Conservation (phyloP, 1,284 basidiomycete species). For the Schizopora paradoxa region DNA sequence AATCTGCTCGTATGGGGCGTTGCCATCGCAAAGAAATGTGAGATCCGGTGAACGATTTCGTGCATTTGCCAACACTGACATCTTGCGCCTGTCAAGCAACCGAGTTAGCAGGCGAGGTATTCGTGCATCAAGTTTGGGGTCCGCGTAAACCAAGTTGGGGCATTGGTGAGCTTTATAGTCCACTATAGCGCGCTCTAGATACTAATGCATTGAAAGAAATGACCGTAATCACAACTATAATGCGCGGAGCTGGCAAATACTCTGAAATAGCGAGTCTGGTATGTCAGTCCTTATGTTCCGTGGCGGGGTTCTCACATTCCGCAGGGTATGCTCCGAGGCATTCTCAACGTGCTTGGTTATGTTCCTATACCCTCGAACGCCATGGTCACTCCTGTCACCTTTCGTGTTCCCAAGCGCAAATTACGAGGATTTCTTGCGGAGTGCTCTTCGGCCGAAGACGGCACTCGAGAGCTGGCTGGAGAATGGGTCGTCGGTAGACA, state of each 20-base stretch:
- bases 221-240: conserved; percentile 78
- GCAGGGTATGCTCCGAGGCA: conserved; percentile 67
- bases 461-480: conserved; percentile 77
- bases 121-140: conserved; percentile 72
- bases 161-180: too few species aligned
- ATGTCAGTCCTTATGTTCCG: conserved; percentile 24
- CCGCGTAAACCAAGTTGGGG: conserved; percentile 85
- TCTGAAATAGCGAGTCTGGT: conserved; percentile 85
- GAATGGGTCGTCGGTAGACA: conserved; percentile 96
- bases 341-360: conserved; percentile 79
- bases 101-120: conserved; percentile 60
- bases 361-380: conserved; percentile 91
- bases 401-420: conserved; percentile 69
- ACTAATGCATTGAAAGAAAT: too few species aligned
- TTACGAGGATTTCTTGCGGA: conserved; percentile 76
- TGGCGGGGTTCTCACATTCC: conserved; percentile 13
- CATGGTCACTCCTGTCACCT: conserved; percentile 92
- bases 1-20: conserved; percentile 65
- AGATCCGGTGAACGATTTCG: conserved; percentile 16
- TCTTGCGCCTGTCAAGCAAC: conserved; percentile 44
- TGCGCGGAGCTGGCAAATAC: conserved; percentile 82
- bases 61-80: neutral
- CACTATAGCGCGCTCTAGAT: too few species aligned
- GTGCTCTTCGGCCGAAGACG: conserved; percentile 70
- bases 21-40: conserved; percentile 63